Base-by-base conservation (phyloP, 768 basidiomycete genomes). In the Thelephora ganbajun region DNA sequence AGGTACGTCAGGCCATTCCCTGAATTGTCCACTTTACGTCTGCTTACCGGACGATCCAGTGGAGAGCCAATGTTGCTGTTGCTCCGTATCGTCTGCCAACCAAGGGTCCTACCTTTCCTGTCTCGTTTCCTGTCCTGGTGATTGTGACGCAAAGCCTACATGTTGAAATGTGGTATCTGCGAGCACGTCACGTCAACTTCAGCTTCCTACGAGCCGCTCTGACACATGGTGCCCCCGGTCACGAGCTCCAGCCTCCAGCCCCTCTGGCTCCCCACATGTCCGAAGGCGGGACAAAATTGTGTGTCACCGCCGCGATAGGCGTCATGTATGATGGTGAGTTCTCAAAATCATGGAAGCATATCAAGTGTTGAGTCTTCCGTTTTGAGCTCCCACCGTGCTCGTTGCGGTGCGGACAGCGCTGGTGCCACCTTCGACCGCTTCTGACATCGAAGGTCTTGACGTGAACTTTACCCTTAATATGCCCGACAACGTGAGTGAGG, bases 91-190 rank as follows among this genome's bases (percentile, higher is more conserved):
- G 83, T 46, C 66, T 81, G 18, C 78, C 81, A 42, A 63, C 66
- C 3, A 68, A 71, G 30, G 83, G 84, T 1, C 81, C 83, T 14
- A 53, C 53, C 9, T 70, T 72, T 14, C 75, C 74, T 3, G 59
- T 76, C 1, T 70, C 74, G 14, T 67, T 66, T 43, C 71, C 74
- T n/a, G 72, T 73, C 6, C 65, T 86, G 37, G 52, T 83, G 11
- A 65, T 83, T 11, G 75, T 86, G 13, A 83, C 81, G 0, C 74
- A 83, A 61, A 69, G 76, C 48, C 75, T 79, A 44, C 69, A 68
- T 33, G 62, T 79, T 16, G 68, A 74, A 44, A 57, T 80, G 42
- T 76, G 70, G 58, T 79, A 74, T 54, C 57, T 77, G 39, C 74
- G 73, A 13, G 64, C 72, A 42, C 70, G 71, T 53, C 42, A 56